Evolutionary conservation across 495 filamentous ascomycete species (phyloP), one percentile per base, ranked within the genome.

Genomic region (Hypomontagnella monticulosa): DNA sequence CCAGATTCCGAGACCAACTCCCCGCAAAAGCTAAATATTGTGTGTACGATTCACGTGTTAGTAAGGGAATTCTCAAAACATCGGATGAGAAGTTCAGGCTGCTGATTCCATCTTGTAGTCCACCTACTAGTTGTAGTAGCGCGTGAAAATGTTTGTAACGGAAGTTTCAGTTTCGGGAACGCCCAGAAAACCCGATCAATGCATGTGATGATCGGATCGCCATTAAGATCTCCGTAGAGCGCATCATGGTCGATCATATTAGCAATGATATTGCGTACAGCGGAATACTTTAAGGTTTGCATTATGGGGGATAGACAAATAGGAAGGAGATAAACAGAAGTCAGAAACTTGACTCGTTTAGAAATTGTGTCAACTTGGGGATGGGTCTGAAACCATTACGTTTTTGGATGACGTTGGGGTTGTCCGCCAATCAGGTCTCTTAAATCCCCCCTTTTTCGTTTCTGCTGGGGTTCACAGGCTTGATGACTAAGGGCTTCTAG

Each of bases 351-450:
- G 15, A 34, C 12, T 59, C 11, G 65, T 63, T 15, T 68, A 37
- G 65, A 55, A 54, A 41, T 63, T 58, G 52, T 63, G 42, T 58
- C 58, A 63, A 63, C 16, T 54, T 50, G 37, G 65, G 18, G 61
- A 50, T 15, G 3, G 14, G 16, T 50, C 42, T 68, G 59, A 63
- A 63, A 63, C 58, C 18, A 38, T 27, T 33, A 12, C 33, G 46
- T 15, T 48, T 34, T 48, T 20, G 10, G 43, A 52, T 43, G 41
- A 16, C 16, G 4, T 12, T 36, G 19, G 12, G 6, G 4, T 2
- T 16, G 14, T 38, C 2, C 11, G 16, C 64, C 64, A 61, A 67
- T 67, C 57, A 67, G 3, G 12, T 23, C 4, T 48, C 44, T 47
- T 11, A 7, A 50, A 34, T 16, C 12, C 32, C 63, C 63, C 63